Base-by-base conservation (phyloP, 1,284 basidiomycete genomes). In the Prillingera fragicola region DNA sequence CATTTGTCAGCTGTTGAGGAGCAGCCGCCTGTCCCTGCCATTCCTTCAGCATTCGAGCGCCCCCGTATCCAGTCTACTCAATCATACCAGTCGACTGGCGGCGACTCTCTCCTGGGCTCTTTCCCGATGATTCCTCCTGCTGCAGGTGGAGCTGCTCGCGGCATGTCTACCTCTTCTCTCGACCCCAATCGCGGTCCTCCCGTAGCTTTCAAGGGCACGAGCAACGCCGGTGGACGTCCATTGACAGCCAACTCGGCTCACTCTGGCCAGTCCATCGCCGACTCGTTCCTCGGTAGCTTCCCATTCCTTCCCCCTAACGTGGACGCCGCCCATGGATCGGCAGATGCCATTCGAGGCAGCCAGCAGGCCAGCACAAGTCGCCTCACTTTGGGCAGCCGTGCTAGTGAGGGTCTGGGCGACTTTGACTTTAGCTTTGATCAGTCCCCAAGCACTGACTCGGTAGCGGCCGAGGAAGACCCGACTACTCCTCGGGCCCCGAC, bases 71-170 rank as follows among this genome's bases (percentile, higher is more conserved):
- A 52, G 39, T 52, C 52, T 10, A 56, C 60, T 24, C 45, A 56
- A 8, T 65, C 63, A 9, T 48, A 47, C 14, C 56, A 57, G 48
- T 64, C 62, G 15, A 55, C 56, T 15, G 63, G 52, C 22, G 46
- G 63, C 34, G 67, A 69, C 47, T 67, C 64, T 12, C 46, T 69
- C 15, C 54, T 69, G 3, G 59, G 62, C 19, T 56, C 55, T 1
- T 69, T 65, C 58, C 67, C 67, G 19, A 69, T 69, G 64, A 64
- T 67, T 23, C 63, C 63, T 4, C 65, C 65, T 4, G 44, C 52
- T 15, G 38, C 42, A 27, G 39, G 29, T 13, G 50, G 43, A 25
- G 13, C 37, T 4, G 18, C 26, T 13, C 31, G 36, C n/a, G 39
- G 36, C 6, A 24, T 48, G 32, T 43, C 38, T 14, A 48, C 41